Evolutionary conservation across 2,329 filamentous ascomycete species (phyloP), one percentile per base, ranked within the genome.

Genomic region (Blastomyces emzantsi): DNA sequence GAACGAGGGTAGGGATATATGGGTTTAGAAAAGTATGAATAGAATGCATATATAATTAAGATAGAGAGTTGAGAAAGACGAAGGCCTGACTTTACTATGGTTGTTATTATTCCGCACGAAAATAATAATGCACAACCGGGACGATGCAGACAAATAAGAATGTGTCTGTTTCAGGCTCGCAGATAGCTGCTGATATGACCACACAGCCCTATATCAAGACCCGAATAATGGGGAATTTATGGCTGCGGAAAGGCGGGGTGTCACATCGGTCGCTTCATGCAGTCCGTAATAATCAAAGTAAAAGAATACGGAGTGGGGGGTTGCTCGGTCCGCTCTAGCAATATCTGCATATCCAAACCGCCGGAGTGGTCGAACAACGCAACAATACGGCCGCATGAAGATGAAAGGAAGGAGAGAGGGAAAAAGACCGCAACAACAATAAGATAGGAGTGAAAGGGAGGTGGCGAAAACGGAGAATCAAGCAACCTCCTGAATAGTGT

Each of bases 171-270:
- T 57, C 30, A 19, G 28, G 36, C 15, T 19, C 41, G 4, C 25
- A 19, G 28, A 39, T 45, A 28, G 43, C 57, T 28, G 25, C 43
- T 59, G 39, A 47, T 59, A 4, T 59, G 52, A 55, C 52, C 36
- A 19, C 30, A 36, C 22, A 59, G 39, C 56, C 56, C 36, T 59
- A 59, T 58, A 58, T 59, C 41, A 8, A n/a, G 41, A 45, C 39
- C 25, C 22, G 28, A 39, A 59, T 45, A 43, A 25, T 30, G 56
- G 36, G 22, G 41, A 59, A 57, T 57, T 28, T n/a, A 22, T 5
- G 22, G n/a, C 17, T 45, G 43, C 17, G 22, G 22, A 19, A 22
- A n/a, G 17, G 36, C 33, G 33, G 33, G 19, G 19, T 1, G 6
- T 33, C 15, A 36, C 52, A 55, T 8, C 15, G n/a, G 52, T 22